Evolutionary conservation across 495 filamentous ascomycete species (phyloP).

Genomic region (Cladorrhinum samala): DNA sequence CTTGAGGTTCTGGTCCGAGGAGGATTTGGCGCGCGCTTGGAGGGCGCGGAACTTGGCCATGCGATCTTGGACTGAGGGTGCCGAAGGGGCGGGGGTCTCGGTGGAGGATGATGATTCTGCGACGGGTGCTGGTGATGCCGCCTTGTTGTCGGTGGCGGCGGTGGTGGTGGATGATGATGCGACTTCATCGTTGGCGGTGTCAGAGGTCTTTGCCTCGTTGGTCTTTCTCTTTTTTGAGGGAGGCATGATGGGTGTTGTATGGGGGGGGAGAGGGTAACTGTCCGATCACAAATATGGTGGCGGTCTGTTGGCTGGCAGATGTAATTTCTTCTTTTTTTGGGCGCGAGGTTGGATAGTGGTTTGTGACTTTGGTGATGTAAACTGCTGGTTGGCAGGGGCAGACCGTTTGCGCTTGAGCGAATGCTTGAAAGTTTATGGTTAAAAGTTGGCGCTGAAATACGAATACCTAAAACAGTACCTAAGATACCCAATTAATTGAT

Average conservation of each 20-base stretch:
- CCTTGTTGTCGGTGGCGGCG: constrained; percentile 8
- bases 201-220: constrained; percentile 10
- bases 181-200: constrained; percentile 9
- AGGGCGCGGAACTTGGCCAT: constrained; percentile 75
- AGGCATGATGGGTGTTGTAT: constrained; percentile 27
- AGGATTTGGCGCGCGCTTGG: constrained; percentile 75
- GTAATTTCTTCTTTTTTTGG: too few relatives aligned
- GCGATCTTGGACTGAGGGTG: constrained; percentile 41
- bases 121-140: constrained; percentile 1
- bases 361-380: too few relatives aligned
- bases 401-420: too few relatives aligned
- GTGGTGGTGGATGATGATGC: constrained; percentile 10
- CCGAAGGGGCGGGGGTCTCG: constrained; percentile 5
- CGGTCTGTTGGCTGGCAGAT: too few relatives aligned
- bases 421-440: too few relatives aligned
- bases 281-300: too few relatives aligned
- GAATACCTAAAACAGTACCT: too few relatives aligned
- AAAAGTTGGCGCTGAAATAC: too few relatives aligned
- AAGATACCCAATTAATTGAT: too few relatives aligned
- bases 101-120: constrained; percentile 7
- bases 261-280: too few relatives aligned
- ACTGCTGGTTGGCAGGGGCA: too few relatives aligned
- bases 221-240: constrained; percentile 48
- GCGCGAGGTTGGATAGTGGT: too few relatives aligned
- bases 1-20: constrained; percentile 70